phyloP scores from a whole-genome alignment of 2,329 filamentous ascomycete genomes.

The Cladosporium sp. region DNA sequence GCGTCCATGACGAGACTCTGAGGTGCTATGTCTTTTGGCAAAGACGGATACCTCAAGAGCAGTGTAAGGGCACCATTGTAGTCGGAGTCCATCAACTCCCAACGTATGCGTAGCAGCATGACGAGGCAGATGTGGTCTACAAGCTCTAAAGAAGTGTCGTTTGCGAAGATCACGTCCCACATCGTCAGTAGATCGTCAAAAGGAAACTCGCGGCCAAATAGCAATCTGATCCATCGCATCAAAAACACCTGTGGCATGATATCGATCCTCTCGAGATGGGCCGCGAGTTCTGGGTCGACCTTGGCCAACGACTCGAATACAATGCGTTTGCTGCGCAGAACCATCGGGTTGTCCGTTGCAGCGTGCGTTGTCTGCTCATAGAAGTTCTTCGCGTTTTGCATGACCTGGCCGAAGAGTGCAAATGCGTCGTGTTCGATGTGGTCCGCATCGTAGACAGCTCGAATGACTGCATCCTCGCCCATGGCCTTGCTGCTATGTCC shows the following conservation, averaged over 20 bases:
- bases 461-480: conserved; percentile 28
- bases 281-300: conserved; percentile 77
- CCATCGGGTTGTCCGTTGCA: conserved; percentile 52
- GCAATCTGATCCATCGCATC: conserved; percentile 91
- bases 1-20: conserved; percentile 84
- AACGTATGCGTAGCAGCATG: conserved; percentile 88
- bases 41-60: conserved; percentile 77
- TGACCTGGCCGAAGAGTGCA: conserved; percentile 76
- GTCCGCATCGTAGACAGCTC: conserved; percentile 57
- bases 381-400: conserved; percentile 81
- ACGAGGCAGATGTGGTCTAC: conserved; percentile 89
- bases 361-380: conserved; percentile 63
- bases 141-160: conserved; percentile 73
- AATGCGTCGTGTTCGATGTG: conserved; percentile 91
- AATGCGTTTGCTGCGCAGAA: conserved; percentile 79
- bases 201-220: conserved; percentile 90
- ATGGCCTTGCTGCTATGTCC: conserved; percentile 27
- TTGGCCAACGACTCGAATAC: conserved; percentile 76
- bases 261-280: conserved; percentile 76
- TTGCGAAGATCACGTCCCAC: conserved; percentile 88
- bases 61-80: conserved; percentile 81
- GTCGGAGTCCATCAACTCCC: conserved; percentile 81
- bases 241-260: conserved; percentile 95
- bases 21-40: conserved; percentile 21
- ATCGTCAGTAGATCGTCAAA: conserved; percentile 78